Conservation (phyloP, 2,329 filamentous ascomycete species). For the Cryphonectria carpinicola region DNA sequence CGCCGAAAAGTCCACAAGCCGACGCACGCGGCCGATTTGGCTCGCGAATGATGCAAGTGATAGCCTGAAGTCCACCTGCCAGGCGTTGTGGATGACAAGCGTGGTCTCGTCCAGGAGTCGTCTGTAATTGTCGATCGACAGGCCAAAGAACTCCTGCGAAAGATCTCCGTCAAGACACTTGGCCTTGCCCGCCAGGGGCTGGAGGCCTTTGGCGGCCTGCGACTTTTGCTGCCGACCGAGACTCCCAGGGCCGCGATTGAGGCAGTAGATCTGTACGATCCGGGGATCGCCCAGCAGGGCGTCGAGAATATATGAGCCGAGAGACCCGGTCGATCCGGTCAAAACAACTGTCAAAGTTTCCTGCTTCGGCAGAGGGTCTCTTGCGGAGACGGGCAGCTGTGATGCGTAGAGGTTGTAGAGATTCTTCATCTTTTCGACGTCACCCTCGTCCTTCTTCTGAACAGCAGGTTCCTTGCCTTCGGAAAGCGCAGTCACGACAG, state of each 20-base stretch:
- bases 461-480: not conserved
- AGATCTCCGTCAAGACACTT: too few relatives aligned
- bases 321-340: slow-evolving; percentile 5
- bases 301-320: slow-evolving; percentile 12
- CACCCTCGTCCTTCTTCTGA: not conserved
- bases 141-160: too few relatives aligned
- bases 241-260: not conserved
- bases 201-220: not conserved
- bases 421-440: slow-evolving; percentile 1
- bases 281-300: not conserved
- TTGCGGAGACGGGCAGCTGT: not conserved
- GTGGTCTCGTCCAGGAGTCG: too few relatives aligned
- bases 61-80: too few relatives aligned
- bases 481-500: too few relatives aligned
- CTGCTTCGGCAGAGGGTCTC: not conserved
- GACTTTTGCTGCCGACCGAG: slow-evolving; percentile 4
- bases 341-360: not conserved
- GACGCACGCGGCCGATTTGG: too few relatives aligned
- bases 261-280: not conserved
- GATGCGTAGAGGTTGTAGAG: not conserved
- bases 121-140: too few relatives aligned
- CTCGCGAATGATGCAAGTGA: too few relatives aligned
- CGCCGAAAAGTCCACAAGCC: too few relatives aligned
- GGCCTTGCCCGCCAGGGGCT: too few relatives aligned
- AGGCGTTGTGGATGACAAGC: too few relatives aligned